These are phyloP conservation scores for barrel medic (Medicago truncatula) DNA, from an alignment of 306 rosid genomes.

Conservation along the genomic window MtrunA17r5.0-ANR NC_053043.1:10626001-10626500, in stretches of 20 bases:
- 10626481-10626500: constrained; percentile 47
- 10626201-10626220: background rate
- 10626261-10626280: constrained; percentile 12
- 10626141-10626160: constrained; percentile 20
- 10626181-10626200: background rate
- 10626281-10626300: constrained; percentile 60
- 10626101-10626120: constrained; percentile 31
- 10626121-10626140: constrained; percentile 19
- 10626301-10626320: constrained; percentile 80
- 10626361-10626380: constrained; percentile 81
- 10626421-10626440: constrained; percentile 81
- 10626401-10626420: constrained; percentile 80
- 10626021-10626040: background rate
- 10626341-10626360: constrained; percentile 78
- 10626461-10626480: constrained; percentile 51
- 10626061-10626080: constrained; percentile 15
- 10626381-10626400: constrained; percentile 80
- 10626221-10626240: constrained; percentile 13
- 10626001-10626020: background rate
- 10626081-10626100: constrained; percentile 18
- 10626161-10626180: constrained; percentile 13
- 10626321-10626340: constrained; percentile 83
- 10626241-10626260: background rate
- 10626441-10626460: constrained; percentile 66
- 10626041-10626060: background rate